A percentile compares a stretch with the other conserved stretches of the same genome.
Evolutionary conservation across 495 filamentous ascomycete species (phyloP).

Genomic region (Entonaema liquescens): DNA sequence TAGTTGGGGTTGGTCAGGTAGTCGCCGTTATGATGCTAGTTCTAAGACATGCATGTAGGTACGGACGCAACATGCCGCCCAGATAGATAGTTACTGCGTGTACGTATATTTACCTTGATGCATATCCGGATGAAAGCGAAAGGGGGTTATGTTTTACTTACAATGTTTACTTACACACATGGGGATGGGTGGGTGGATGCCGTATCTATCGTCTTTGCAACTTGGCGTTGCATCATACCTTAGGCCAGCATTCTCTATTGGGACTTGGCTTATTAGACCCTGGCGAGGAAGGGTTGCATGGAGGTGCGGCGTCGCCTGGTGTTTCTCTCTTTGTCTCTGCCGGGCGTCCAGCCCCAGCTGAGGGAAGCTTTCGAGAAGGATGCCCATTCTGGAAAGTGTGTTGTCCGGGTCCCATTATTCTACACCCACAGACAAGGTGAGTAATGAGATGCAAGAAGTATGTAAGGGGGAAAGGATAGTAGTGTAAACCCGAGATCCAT

Average conservation of each 20-base stretch:
- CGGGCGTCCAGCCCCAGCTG: slow-evolving; percentile 6
- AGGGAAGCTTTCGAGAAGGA: slow-evolving; percentile 9
- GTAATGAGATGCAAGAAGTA: neutral
- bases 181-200: neutral
- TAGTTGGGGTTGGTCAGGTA: neutral
- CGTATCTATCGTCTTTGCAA: neutral
- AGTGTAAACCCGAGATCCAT: too few relatives aligned
- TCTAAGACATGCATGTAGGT: neutral
- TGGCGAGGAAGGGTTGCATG: neutral
- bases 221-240: neutral
- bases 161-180: neutral
- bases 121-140: neutral
- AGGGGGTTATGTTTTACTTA: neutral
- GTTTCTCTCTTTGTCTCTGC: neutral
- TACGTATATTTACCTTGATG: neutral
- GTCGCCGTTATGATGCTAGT: neutral
- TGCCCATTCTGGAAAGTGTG: neutral
- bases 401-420: neutral
- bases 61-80: neutral
- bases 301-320: neutral
- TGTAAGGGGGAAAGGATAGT: neutral
- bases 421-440: neutral
- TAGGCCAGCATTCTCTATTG: neutral
- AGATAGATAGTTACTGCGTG: neutral
- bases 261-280: neutral